Evolutionary conservation across 768 basidiomycete species (phyloP).

Genomic region (Rhizopogon salebrosus): DNA sequence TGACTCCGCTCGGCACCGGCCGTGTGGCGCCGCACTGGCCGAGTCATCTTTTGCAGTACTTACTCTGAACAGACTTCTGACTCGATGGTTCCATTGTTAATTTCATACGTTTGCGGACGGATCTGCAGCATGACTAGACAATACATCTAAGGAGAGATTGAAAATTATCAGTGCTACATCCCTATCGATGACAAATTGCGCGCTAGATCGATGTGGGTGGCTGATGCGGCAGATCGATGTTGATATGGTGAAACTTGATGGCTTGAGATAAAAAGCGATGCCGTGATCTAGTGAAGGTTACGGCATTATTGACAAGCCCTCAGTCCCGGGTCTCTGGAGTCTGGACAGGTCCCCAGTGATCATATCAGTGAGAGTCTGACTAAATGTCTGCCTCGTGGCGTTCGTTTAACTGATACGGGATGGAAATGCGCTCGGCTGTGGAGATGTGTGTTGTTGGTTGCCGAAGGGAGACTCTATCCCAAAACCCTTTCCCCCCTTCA

Average conservation of each 20-base stretch:
- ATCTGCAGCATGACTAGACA: neutral
- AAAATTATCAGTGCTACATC: neutral
- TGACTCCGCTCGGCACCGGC: constrained; percentile 37
- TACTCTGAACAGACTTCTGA: too few species aligned
- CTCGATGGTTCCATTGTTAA: neutral
- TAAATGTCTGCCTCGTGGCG: constrained; percentile 7
- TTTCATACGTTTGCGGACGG: neutral
- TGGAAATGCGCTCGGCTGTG: constrained; percentile 29
- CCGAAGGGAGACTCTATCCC: constrained; percentile 30
- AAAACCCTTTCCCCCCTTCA: constrained; percentile 80
- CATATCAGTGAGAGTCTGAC: constrained; percentile 3
- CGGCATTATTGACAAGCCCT: constrained; percentile 6
- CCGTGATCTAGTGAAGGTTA: constrained; percentile 7
- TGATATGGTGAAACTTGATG: constrained; percentile 6
- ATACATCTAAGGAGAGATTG: constrained; percentile 7
- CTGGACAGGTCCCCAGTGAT: constrained; percentile 3
- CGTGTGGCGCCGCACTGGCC: constrained; percentile 11
- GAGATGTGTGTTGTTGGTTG: constrained; percentile 16
- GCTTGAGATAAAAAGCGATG: constrained; percentile 8
- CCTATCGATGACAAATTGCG: constrained; percentile 5
- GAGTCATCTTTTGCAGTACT: constrained; percentile 13
- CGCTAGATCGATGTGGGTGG: constrained; percentile 6
- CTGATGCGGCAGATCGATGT: constrained; percentile 5
- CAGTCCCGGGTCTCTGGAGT: neutral
- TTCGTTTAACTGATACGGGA: constrained; percentile 19